Evolutionary conservation across 1,139 yeast species (phyloP).

Genomic region (Pichia sp.): DNA sequence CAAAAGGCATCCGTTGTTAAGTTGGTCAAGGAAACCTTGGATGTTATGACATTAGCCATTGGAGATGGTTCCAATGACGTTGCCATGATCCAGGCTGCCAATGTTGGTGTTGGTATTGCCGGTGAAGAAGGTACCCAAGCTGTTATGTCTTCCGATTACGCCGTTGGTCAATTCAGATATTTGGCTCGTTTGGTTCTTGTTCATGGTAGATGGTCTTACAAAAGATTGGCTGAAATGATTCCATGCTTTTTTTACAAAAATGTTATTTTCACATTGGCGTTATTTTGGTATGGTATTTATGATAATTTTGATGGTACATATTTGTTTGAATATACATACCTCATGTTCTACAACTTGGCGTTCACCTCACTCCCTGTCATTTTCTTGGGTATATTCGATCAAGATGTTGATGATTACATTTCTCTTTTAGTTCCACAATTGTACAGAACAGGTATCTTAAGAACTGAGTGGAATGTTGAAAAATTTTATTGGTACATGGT

Average conservation of each 20-base stretch:
- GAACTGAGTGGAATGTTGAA: slow-evolving; percentile 73
- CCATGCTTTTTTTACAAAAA: slow-evolving; percentile 92
- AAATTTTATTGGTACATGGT: slow-evolving; percentile 82
- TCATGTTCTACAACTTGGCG: slow-evolving; percentile 90
- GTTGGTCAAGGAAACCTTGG: slow-evolving; percentile 74
- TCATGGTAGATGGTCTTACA: slow-evolving; percentile 97
- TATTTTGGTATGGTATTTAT: slow-evolving; percentile 91
- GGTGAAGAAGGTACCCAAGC: slow-evolving; percentile 99
- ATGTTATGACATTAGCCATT: slow-evolving; percentile 86
- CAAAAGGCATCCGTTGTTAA: slow-evolving; percentile 96
- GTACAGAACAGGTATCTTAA: slow-evolving; percentile 76
- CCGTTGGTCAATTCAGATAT: slow-evolving; percentile 90
- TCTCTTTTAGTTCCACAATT: slow-evolving; percentile 87
- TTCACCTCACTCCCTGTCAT: slow-evolving; percentile 93
- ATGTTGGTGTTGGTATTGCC: slow-evolving; percentile 96
- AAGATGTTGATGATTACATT: slow-evolving; percentile 80
- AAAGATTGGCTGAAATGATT: slow-evolving; percentile 87
- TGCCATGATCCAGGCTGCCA: slow-evolving; percentile 98
- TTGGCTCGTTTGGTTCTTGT: slow-evolving; percentile 72
- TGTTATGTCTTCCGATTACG: slow-evolving; percentile 96
- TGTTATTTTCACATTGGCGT: slow-evolving; percentile 78
- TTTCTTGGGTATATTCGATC: slow-evolving; percentile 85
- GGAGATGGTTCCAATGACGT: slow-evolving; percentile 99
- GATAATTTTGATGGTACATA: slow-evolving; percentile 88
- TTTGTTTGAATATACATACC: slow-evolving; percentile 83